Base-by-base conservation (phyloP, 2,329 filamentous ascomycete genomes). In the Ophiocordyceps robertsii region DNA sequence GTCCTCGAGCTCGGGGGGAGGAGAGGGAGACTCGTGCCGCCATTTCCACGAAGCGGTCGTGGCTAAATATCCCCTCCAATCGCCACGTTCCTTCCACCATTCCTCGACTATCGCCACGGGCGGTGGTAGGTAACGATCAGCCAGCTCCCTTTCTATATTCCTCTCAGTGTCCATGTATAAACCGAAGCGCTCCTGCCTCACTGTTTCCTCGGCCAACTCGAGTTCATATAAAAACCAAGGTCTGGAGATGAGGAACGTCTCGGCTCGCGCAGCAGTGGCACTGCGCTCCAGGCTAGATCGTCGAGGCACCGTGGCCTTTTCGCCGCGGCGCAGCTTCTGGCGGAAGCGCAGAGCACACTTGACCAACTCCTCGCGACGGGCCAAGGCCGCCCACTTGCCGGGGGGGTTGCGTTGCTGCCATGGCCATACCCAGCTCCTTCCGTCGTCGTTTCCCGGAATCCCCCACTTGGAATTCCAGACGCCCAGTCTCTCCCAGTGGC, bases 1-100 rank as follows among this genome's bases (percentile, higher is more conserved):
- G n/a, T 42, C 33, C 29, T 42, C 40, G 7, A 33, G 40, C 40
- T 37, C 40, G 6, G 40, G 40, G 21, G n/a, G n/a, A n/a, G n/a
- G n/a, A n/a, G 40, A 42, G 40, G 40, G 40, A 31, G 40, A 42
- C 33, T 42, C 40, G 33, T 42, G 40, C 7, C 40, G 39, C 39
- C 39, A 41, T 21, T 41, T 41, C 39, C 39, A 41, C 14, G 17
- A 27, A n/a, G 31, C 37, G 14, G 1, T 2, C n/a, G 3, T 13
- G n/a, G 17, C 37, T 11, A 19, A 41, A 41, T 41, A 31, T 17
- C 37, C 39, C 9, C 37, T 38, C 37, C 37, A 38, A 24, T 38
- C 37, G 12, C 37, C 37, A n/a, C 37, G 21, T 13, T 29, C 21
- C 21, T 9, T 29, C 37, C 37, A 38, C 37, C 37, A 38, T 14